Evolutionary conservation across 164 flowering plant genomes (phyloP).

Genomic region (Nymphaea colorata): DNA sequence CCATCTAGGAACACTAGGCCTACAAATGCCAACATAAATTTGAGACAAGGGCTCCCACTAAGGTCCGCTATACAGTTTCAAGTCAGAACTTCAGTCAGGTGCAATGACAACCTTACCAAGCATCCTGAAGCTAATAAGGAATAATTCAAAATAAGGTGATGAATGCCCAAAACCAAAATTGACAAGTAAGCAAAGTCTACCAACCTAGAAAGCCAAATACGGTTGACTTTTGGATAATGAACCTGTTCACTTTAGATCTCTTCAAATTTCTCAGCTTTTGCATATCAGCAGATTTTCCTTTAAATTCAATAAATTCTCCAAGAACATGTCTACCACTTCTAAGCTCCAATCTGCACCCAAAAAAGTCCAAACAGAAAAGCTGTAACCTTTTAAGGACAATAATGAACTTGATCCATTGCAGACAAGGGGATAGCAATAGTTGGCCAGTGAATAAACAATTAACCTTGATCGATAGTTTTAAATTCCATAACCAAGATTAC

Average conservation of each 20-base stretch:
- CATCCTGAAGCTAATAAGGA: background rate
- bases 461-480: too few relatives aligned
- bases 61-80: too few relatives aligned
- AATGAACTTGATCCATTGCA: too few relatives aligned
- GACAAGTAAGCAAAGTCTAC: background rate
- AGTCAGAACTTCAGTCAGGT: too few relatives aligned
- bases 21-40: too few relatives aligned
- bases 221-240: constrained; percentile 62
- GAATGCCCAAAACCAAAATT: background rate
- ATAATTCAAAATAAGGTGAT: background rate
- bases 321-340: constrained; percentile 52
- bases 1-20: too few relatives aligned
- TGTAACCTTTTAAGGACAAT: too few relatives aligned
- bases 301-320: constrained; percentile 84
- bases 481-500: too few relatives aligned
- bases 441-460: too few relatives aligned
- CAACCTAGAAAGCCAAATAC: constrained; percentile 35
- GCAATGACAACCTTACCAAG: too few relatives aligned
- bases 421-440: too few relatives aligned
- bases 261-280: constrained; percentile 43
- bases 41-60: too few relatives aligned
- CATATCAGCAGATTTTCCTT: constrained; percentile 73
- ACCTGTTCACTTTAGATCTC: constrained; percentile 67
- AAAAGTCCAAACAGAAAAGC: background rate
- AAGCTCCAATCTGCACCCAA: constrained; percentile 62